These are phyloP conservation scores for Debaryomyces subglobosus DNA, from an alignment of 1,139 yeast genomes.

Conservation along the genomic window DNA sequence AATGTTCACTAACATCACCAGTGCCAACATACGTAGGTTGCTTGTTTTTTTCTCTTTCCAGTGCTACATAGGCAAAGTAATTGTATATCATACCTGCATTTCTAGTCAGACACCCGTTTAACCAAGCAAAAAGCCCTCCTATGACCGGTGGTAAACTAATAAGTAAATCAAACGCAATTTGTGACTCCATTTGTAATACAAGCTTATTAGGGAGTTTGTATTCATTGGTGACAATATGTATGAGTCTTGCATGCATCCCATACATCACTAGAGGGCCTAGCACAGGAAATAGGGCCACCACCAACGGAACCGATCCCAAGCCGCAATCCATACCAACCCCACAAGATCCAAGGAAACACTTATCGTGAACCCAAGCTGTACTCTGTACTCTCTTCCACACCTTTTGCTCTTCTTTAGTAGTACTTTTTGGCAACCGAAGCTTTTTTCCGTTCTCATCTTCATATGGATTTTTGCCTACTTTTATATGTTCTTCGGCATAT, in stretches of 20 bases:
- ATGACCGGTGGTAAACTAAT: slow-evolving; percentile 78
- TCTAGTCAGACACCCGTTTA: slow-evolving; percentile 85
- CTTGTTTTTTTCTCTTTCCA: slow-evolving; percentile 30
- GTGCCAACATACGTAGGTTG: slow-evolving; percentile 26
- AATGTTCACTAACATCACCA: slow-evolving; percentile 16
- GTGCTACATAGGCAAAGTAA: slow-evolving; percentile 41
- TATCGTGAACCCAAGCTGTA: slow-evolving; percentile 85
- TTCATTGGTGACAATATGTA: slow-evolving; percentile 56
- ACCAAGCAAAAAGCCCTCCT: slow-evolving; percentile 77
- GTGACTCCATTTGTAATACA: slow-evolving; percentile 70
- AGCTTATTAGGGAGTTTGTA: slow-evolving; percentile 62
- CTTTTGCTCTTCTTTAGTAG: slow-evolving; percentile 63
- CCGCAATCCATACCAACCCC: slow-evolving; percentile 73
- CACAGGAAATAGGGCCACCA: slow-evolving; percentile 66
- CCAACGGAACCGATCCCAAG: slow-evolving; percentile 72
- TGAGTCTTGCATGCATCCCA: slow-evolving; percentile 68
- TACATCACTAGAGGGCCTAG: slow-evolving; percentile 84
- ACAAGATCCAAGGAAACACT: slow-evolving; percentile 76
- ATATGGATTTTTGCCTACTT: slow-evolving; percentile 62
- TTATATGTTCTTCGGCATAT: slow-evolving; percentile 63
- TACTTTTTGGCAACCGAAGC: slow-evolving; percentile 57
- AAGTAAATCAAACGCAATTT: slow-evolving; percentile 70
- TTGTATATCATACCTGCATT: slow-evolving; percentile 78
- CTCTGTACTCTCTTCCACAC: slow-evolving; percentile 73
- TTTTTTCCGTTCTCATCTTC: slow-evolving; percentile 60